Base-by-base conservation (phyloP, 192 early-diverging fungal species). In the Entomortierella parvispora region DNA sequence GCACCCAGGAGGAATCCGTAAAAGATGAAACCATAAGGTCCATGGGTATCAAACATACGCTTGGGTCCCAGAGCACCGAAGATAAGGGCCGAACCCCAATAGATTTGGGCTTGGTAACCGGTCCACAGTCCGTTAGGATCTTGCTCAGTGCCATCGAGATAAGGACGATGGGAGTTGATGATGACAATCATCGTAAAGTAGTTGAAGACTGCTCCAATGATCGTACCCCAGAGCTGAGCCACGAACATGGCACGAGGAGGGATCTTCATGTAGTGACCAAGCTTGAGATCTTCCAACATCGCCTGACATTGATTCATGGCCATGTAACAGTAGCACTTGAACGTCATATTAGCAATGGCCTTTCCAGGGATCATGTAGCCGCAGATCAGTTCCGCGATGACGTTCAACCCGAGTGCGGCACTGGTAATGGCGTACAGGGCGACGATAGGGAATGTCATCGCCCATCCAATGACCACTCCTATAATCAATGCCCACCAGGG, bases 251-350 rank as follows among this genome's bases (percentile, higher is more conserved):
- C 52, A 32, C 83, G 83, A 17, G 91, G 92, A 28, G 89, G 84
- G 25, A 93, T 87, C 69, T 93, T 91, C 78, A 90, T 84, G 78
- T 92, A 92, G 53, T 88, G 85, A 0, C 89, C 89, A 9, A 94
- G 81, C 62, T 95, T 95, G 44, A 95, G 80, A 71, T 93, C 92
- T 47, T 58, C 26, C 9, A 92, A 66, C 20, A 96, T 85, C 20
- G 82, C 82, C 26, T 95, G 69, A 45, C 89, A 89, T 81, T 98
- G 94, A 17, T 80, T 68, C 87, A 93, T 88, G 8, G 89, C 82
- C 43, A 79, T 80, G 60, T 80, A 81, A 23, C 83, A 79, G 62
- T 85, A 79, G 32, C 80, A 80, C 80, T 91, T 91, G 82, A 90
- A 91, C 25, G 66, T 62, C 75, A 90, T 80, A 47, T 79, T 82